Evolutionary conservation across 345 rosid species (phyloP).

Genomic region (Gynandropsis gynandra): DNA sequence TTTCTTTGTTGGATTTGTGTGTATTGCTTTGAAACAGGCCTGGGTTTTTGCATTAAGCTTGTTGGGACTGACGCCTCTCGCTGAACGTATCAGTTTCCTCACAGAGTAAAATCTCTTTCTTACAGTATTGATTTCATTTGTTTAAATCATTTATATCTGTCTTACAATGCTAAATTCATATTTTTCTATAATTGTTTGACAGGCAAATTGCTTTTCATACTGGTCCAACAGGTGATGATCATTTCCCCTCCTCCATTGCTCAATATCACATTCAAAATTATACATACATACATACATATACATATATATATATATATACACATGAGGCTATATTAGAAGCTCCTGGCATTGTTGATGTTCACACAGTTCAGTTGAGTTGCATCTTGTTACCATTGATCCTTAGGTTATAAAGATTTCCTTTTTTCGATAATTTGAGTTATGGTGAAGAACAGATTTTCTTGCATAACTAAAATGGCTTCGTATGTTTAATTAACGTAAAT

Average conservation of each 20-base stretch:
- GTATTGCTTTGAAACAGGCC: slow-evolving; percentile 24
- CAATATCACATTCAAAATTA: not conserved
- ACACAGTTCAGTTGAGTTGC: no score
- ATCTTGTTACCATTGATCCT: no score
- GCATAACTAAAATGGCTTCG: no score
- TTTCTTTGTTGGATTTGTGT: no score
- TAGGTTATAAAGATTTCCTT: no score
- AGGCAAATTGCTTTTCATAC: slow-evolving; percentile 90
- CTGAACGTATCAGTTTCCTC: slow-evolving; percentile 85
- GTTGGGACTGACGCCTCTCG: slow-evolving; percentile 70
- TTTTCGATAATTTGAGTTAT: no score
- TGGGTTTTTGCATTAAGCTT: slow-evolving; percentile 85
- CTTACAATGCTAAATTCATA: not conserved
- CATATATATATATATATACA: no score
- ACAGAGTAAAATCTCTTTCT: slow-evolving; percentile 48
- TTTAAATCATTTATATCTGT: not conserved
- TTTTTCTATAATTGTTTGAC: slow-evolving; percentile 7
- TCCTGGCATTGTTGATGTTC: no score
- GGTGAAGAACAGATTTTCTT: no score
- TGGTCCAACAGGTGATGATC: slow-evolving; percentile 75
- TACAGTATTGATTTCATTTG: not conserved
- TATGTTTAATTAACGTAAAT: no score
- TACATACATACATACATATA: no score
- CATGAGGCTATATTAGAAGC: no score
- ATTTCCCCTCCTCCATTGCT: not conserved